phyloP scores from a whole-genome alignment of 805 yeast genomes.

The Yarrowia osloensis region DNA sequence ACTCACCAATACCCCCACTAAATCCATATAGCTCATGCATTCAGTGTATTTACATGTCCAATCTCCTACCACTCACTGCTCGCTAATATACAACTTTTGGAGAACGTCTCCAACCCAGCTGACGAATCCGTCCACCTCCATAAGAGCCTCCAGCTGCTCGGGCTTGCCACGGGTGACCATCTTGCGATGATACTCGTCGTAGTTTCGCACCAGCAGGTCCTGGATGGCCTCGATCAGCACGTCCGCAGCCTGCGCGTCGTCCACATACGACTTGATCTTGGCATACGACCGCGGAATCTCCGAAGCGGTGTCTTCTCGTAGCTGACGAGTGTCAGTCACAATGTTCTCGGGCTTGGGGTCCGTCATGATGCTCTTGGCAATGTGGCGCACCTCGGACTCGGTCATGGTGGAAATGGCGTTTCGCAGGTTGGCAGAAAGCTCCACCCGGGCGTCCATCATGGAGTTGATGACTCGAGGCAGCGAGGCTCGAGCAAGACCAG shows the following conservation, averaged over 20 bases:
- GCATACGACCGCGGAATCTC: conserved; percentile 59
- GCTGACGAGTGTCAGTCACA: conserved; percentile 44
- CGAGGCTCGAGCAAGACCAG: conserved; percentile 61
- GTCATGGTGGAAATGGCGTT: conserved; percentile 70
- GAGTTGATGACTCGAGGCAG: conserved; percentile 80
- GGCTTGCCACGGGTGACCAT: conserved; percentile 40
- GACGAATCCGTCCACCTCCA: conserved; percentile 65
- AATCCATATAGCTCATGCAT: background rate
- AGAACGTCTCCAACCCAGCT: conserved; percentile 49
- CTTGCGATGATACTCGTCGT: conserved; percentile 53
- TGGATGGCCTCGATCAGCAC: conserved; percentile 65
- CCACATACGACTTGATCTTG: conserved; percentile 56
- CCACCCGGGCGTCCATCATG: conserved; percentile 76
- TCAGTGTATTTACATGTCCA: conserved; percentile 11
- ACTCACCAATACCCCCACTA: too few species aligned
- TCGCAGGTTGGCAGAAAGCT: conserved; percentile 71
- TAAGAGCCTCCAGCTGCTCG: conserved; percentile 50
- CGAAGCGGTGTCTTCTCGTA: conserved; percentile 54
- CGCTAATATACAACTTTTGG: conserved; percentile 33
- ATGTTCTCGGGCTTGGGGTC: conserved; percentile 39
- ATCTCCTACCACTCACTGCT: background rate
- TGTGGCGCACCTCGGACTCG: conserved; percentile 52
- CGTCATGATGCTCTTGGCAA: conserved; percentile 51
- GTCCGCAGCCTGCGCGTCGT: conserved; percentile 54
- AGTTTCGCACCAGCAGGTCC: conserved; percentile 58